phyloP scores from a whole-genome alignment of 257 asterid species.

The Phtheirospermum japonicum region DNA sequence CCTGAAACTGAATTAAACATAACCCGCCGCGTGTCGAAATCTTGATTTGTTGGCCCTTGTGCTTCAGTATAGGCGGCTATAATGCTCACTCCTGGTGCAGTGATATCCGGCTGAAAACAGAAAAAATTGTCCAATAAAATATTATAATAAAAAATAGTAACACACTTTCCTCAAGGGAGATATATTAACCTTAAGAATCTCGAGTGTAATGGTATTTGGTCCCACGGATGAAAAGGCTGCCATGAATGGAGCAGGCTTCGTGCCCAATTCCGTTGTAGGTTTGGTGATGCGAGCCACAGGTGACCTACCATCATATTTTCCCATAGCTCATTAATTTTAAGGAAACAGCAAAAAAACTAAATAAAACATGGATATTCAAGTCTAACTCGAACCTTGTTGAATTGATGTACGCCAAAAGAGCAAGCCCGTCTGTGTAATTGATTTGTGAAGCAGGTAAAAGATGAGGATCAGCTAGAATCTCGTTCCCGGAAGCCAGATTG shows the following conservation, averaged over 20 bases:
- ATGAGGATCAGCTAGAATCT: conserved; percentile 81
- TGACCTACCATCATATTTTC: conserved; percentile 45
- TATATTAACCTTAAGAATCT: conserved; percentile 62
- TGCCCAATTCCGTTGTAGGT: conserved; percentile 50
- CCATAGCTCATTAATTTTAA: no score
- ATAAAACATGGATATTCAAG: no score
- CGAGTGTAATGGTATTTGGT: conserved; percentile 66
- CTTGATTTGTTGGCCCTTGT: conserved; percentile 66
- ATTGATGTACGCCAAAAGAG: conserved; percentile 47
- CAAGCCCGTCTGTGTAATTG: conserved; percentile 67
- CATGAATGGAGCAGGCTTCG: conserved; percentile 85
- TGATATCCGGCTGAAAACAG: conserved; percentile 80
- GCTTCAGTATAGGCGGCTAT: conserved; percentile 81
- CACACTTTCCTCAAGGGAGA: no score
- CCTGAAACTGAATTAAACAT: conserved; percentile 69
- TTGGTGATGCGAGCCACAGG: conserved; percentile 56
- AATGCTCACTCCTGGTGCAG: conserved; percentile 92
- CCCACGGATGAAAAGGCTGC: conserved; percentile 89
- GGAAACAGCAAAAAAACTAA: no score
- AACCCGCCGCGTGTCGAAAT: conserved; percentile 56
- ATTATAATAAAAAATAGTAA: no score
- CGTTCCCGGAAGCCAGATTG: conserved; percentile 61
- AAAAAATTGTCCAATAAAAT: neutral
- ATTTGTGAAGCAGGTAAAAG: conserved; percentile 81
- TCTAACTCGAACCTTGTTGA: conserved; percentile 46